Evolutionary conservation across 441 rosid species (phyloP), one percentile per base, ranked within the genome.

Genomic region (Populus hybrid): DNA sequence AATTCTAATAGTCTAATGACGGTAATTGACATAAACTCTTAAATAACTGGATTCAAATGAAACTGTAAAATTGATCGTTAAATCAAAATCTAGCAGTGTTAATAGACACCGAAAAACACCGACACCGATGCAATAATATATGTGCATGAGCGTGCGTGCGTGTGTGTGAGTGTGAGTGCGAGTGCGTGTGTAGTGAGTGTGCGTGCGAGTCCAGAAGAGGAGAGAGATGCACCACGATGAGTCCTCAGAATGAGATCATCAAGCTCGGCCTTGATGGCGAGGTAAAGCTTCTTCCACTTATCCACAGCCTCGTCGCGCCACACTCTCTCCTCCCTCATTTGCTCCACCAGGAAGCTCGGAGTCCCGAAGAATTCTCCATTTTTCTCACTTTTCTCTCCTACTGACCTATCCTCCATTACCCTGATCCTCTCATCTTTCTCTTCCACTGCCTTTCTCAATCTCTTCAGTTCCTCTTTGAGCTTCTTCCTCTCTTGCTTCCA

Each of bases 231-330:
- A 83, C 83, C 82, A 83, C 84, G 86, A 66, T 84, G 87, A 79
- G 97, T 85, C 72, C 76, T 88, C 76, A 87, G 91, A 61, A 94
- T 87, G 78, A 94, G 94, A 79, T 91, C 84, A 79, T 94, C 97
- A 78, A 94, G 93, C 94, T 94, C 95, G 21, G 80, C 84, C 88
- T 90, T 94, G 80, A 94, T 92, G 77, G 95, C 88, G 40, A 89
- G 93, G 71, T 92, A 94, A 26, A 94, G 91, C 24, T 84, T 91
- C 84, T 94, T 94, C 98, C 98, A 94, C 71, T 87, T 91, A 81
- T 89, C 92, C 46, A 88, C 93, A 26, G 94, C 91, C 63, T 91
- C 92, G 77, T 94, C 97, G 65, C 94, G 76, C 76, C 87, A 72
- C 0, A 87, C 86, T 70, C 93, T 92, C 81, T 94, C 98, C 81